Conservation (phyloP, 768 basidiomycete genomes). For the Ramaria sp. region DNA sequence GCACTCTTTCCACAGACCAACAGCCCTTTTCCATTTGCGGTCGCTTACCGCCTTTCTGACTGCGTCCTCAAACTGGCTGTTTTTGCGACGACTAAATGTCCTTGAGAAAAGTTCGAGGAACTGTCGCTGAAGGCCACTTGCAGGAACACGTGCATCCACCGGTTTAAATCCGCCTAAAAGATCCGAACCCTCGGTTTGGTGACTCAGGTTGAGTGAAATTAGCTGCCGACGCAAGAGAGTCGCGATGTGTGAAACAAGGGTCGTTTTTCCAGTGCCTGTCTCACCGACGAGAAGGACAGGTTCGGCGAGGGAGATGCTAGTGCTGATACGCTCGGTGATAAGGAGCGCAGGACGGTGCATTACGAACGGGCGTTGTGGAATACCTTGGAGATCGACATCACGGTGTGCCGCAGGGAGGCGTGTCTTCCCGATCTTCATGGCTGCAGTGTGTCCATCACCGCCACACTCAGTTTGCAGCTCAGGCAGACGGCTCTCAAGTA, state of each 20-base stretch:
- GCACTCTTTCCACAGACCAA: constrained; percentile 77
- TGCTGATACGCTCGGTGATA: constrained; percentile 72
- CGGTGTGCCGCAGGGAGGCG: constrained; percentile 37
- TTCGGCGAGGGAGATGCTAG: constrained; percentile 60
- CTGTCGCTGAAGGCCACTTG: constrained; percentile 51
- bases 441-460: constrained; percentile 45
- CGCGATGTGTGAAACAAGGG: constrained; percentile 79
- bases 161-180: constrained; percentile 93
- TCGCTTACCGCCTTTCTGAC: constrained; percentile 74
- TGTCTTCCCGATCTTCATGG: constrained; percentile 55
- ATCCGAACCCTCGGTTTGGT: constrained; percentile 94
- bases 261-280: constrained; percentile 99
- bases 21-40: constrained; percentile 76
- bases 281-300: constrained; percentile 91
- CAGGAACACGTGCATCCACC: constrained; percentile 78
- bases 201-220: constrained; percentile 85
- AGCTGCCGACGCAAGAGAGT: constrained; percentile 65
- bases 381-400: constrained; percentile 19
- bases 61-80: constrained; percentile 74
- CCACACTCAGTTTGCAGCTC: constrained; percentile 60
- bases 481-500: constrained; percentile 54
- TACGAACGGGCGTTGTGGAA: constrained; percentile 58
- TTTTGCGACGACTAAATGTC: constrained; percentile 86
- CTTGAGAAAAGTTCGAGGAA: constrained; percentile 75
- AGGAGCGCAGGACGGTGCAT: constrained; percentile 77